These are phyloP conservation scores for Lentinula sp. DNA, from an alignment of 768 basidiomycete genomes.

Conservation along the genomic window DNA sequence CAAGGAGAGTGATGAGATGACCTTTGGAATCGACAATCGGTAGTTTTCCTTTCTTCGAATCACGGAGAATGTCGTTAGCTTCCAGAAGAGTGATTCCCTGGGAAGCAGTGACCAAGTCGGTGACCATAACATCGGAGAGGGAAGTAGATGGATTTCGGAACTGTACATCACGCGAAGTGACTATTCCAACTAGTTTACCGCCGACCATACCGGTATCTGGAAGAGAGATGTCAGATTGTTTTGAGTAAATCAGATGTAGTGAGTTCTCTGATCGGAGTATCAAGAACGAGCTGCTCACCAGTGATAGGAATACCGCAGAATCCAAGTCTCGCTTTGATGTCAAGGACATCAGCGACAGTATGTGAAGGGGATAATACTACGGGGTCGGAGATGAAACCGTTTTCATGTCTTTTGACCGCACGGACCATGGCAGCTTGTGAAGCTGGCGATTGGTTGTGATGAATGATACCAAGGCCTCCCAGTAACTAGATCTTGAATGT, in stretches of 20 bases:
- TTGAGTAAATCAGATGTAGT: neutral
- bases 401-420: constrained; percentile 96
- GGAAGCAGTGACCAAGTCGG: constrained; percentile 75
- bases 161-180: constrained; percentile 94
- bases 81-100: constrained; percentile 86
- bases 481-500: constrained; percentile 48
- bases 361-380: constrained; percentile 78
- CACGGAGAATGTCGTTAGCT: constrained; percentile 91
- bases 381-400: constrained; percentile 96
- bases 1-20: constrained; percentile 76
- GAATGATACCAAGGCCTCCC: constrained; percentile 97
- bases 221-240: constrained; percentile 16
- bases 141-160: constrained; percentile 65
- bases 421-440: constrained; percentile 96
- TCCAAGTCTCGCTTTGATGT: constrained; percentile 86
- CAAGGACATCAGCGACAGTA: constrained; percentile 82
- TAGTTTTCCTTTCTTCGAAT: constrained; percentile 97
- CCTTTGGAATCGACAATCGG: constrained; percentile 71
- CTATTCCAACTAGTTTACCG: constrained; percentile 92
- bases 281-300: constrained; percentile 48
- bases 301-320: constrained; percentile 98
- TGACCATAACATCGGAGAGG: constrained; percentile 89
- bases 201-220: constrained; percentile 82
- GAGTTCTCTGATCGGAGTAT: constrained; percentile 22
- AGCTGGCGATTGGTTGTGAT: constrained; percentile 85